These are phyloP conservation scores for Phellopilus nigrolimitatus DNA, from an alignment of 1,284 basidiomycete genomes.

Conservation along the genomic window DNA sequence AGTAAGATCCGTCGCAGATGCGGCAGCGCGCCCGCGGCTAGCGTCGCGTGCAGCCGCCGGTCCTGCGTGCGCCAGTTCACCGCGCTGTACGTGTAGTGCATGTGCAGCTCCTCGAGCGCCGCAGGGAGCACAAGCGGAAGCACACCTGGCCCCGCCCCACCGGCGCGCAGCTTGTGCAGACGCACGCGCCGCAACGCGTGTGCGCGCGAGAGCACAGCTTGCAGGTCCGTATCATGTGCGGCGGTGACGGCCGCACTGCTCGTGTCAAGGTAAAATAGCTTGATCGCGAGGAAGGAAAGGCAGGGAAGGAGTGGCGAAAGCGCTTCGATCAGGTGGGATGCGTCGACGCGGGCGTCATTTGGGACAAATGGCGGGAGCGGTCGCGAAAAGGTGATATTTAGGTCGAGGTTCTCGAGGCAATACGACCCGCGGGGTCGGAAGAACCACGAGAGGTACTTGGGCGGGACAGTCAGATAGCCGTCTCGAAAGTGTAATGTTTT, in stretches of 20 bases:
- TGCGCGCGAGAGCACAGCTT: not conserved
- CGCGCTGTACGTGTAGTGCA: slow-evolving; percentile 4
- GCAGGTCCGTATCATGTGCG: slow-evolving; percentile 10
- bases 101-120: slow-evolving; percentile 7
- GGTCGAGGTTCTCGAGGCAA: slow-evolving; percentile 1
- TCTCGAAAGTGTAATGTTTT: slow-evolving; percentile 5
- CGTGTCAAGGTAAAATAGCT: slow-evolving; percentile 11
- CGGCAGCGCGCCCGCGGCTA: not conserved
- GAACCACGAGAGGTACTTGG: slow-evolving; percentile 12
- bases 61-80: slow-evolving; percentile 14
- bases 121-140: slow-evolving; percentile 4
- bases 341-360: not conserved
- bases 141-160: not conserved
- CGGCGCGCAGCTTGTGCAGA: slow-evolving; percentile 1
- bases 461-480: slow-evolving; percentile 5
- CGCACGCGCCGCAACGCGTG: not conserved
- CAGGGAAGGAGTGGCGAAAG: slow-evolving; percentile 5
- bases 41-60: not conserved
- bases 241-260: not conserved
- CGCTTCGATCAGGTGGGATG: not conserved
- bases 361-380: not conserved
- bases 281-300: not conserved
- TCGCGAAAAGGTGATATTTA: slow-evolving; percentile 11
- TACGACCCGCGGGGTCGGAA: slow-evolving; percentile 11
- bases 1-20: not conserved